Evolutionary conservation across 2,329 filamentous ascomycete species (phyloP), one percentile per base, ranked within the genome.

Genomic region (Parascedosporium putredinis): DNA sequence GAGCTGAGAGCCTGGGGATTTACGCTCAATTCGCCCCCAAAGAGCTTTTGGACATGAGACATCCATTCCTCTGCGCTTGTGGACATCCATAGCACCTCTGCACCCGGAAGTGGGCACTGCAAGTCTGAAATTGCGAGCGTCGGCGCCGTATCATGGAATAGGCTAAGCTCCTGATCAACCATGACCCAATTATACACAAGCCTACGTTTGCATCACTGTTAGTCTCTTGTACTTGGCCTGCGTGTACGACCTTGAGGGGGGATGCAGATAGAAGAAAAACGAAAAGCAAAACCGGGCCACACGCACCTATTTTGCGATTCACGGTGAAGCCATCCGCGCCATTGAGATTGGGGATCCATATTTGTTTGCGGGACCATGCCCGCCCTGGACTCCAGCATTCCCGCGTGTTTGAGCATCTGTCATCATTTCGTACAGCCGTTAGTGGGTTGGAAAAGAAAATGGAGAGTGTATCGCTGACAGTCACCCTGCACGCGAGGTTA

Each of bases 181-280:
- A 85, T 84, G 18, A 83, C 78, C 79, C 83, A 87, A 50, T 83
- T 84, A 64, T 87, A 86, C n/a, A 84, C 77, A 27, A 87, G 68
- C 55, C 83, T 83, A 57, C 52, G 3, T 12, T 29, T 14, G 14
- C 2, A 8, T 29, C 4, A 25, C 10, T 22, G 20, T 48, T 27
- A 48, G 18, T 47, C 12, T 20, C 20, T 18, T n/a, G 10, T 48
- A 8, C 9, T n/a, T n/a, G n/a, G n/a, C n/a, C n/a, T n/a, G n/a
- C n/a, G n/a, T n/a, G n/a, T n/a, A n/a, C n/a, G n/a, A n/a, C n/a
- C n/a, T n/a, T n/a, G n/a, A n/a, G n/a, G n/a, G n/a, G n/a, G n/a
- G n/a, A n/a, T n/a, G n/a, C n/a, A n/a, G n/a, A n/a, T n/a, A n/a
- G n/a, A n/a, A n/a, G n/a, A 18, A 12, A 20, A 5, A 9, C 12